phyloP scores from a whole-genome alignment of 2,329 filamentous ascomycete species.

The Fusarium heterosporum region DNA sequence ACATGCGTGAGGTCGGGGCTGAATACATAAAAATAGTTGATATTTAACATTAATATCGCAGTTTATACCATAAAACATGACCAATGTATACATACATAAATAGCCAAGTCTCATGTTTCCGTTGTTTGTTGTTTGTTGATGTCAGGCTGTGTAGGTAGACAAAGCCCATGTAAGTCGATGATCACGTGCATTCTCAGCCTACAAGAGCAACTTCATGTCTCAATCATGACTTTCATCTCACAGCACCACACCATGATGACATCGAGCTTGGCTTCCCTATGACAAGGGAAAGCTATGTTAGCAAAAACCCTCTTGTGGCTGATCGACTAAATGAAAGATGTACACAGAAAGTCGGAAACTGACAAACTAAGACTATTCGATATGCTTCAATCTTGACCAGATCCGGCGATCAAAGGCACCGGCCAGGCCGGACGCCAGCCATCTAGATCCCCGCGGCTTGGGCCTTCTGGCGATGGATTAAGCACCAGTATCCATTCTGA shows the following conservation, averaged over 20 bases:
- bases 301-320: conserved; percentile 2
- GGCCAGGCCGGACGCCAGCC: conserved; percentile 27
- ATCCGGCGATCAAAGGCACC: conserved; percentile 30
- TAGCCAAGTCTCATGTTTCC: not conserved
- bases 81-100: not conserved
- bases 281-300: not conserved
- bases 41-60: too few species aligned
- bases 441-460: conserved; percentile 18
- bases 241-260: not conserved
- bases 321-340: not conserved
- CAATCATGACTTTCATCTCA: not conserved
- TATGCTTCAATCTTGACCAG: conserved; percentile 29
- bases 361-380: conserved; percentile 7
- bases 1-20: not conserved
- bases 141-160: not conserved
- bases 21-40: not conserved
- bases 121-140: not conserved
- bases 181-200: conserved; percentile 21
- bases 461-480: conserved; percentile 1
- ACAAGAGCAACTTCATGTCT: conserved; percentile 4
- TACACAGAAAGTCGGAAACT: conserved; percentile 19
- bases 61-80: too few species aligned
- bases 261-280: not conserved
- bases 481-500: not conserved
- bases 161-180: conserved; percentile 2